Evolutionary conservation across 2,329 filamentous ascomycete species (phyloP).

Genomic region (Talaromyces sp.): DNA sequence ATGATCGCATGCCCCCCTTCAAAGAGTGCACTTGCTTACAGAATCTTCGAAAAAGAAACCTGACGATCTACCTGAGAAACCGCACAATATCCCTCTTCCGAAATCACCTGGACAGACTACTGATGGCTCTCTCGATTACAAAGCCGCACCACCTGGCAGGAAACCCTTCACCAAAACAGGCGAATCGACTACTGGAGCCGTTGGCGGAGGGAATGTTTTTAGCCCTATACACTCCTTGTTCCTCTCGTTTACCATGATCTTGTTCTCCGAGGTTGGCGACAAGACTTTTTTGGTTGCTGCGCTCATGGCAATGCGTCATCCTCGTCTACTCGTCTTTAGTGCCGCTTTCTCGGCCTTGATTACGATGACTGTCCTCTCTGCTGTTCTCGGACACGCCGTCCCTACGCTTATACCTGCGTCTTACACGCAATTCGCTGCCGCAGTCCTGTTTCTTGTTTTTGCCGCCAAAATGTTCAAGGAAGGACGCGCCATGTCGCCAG

Average conservation of each 20-base stretch:
- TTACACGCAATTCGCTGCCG: slow-evolving; percentile 84
- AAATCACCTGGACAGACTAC: slow-evolving; percentile 50
- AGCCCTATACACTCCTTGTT: slow-evolving; percentile 83
- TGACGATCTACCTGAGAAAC: slow-evolving; percentile 71
- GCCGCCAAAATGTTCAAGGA: slow-evolving; percentile 80
- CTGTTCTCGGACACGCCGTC: slow-evolving; percentile 85
- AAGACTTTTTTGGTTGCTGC: slow-evolving; percentile 97
- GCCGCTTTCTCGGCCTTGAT: slow-evolving; percentile 89
- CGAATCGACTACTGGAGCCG: slow-evolving; percentile 25
- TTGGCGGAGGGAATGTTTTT: slow-evolving; percentile 50
- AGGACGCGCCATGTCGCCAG: slow-evolving; percentile 80
- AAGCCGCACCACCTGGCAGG: slow-evolving; percentile 28
- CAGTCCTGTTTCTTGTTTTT: slow-evolving; percentile 83
- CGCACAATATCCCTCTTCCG: slow-evolving; percentile 69
- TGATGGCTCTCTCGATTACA: slow-evolving; percentile 31
- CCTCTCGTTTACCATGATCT: slow-evolving; percentile 93
- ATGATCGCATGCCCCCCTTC: slow-evolving; percentile 22
- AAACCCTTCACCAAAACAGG: slow-evolving; percentile 25
- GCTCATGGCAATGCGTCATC: slow-evolving; percentile 98
- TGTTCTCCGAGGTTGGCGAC: slow-evolving; percentile 95
- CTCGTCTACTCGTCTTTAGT: slow-evolving; percentile 86
- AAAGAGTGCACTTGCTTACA: background rate
- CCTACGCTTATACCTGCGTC: slow-evolving; percentile 84
- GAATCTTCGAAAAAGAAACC: slow-evolving; percentile 64
- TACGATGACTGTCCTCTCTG: slow-evolving; percentile 92